Evolutionary conservation across 306 rosid genomes (phyloP), one percentile per base, ranked within the genome.

Genomic region (Vigna hirtella): DNA sequence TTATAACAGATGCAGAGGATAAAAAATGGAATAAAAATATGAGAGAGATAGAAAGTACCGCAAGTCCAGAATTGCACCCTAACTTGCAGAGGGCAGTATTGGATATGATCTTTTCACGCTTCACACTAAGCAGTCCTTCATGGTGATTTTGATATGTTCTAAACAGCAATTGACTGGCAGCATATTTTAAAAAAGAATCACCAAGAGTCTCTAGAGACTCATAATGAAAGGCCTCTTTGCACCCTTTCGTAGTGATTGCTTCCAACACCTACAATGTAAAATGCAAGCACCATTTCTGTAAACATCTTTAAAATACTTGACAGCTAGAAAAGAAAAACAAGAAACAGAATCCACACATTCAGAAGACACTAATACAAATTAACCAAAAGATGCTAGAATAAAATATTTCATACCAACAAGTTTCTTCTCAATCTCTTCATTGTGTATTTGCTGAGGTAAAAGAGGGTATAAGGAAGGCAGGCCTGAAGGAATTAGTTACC

Each of bases 161-260:
- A 34, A 90, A 94, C 40, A 94, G 93, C 17, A 92, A 87, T 63
- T 86, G 96, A 63, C 95, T 61, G 7, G 84, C 80, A 22, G 93
- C 95, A 72, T 92, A 94, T 85, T 94, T 94, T 22, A 94, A 88
- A 84, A 92, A 94, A 40, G 97, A 94, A 86, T 94, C 98, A 51
- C 98, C 98, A 71, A 90, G 97, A 68, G 96, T 89, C 85, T 90
- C 98, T 7, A 94, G 77, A 67, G 98, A 92, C 84, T 94, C 97
- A 52, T 90, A 86, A 80, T 94, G 90, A 79, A 88, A 84, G 18
- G 77, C 14, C 79, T 94, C 98, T 62, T 86, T 88, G 83, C 97
- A 90, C 18, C 79, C 80, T 66, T 90, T 92, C 2, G 97, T 65
- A 2, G 98, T 94, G 57, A 92, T 86, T 66, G 97, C 97, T 86